Base-by-base conservation (phyloP, 192 early-diverging fungal genomes). In the Pilobolus umbonatus region DNA sequence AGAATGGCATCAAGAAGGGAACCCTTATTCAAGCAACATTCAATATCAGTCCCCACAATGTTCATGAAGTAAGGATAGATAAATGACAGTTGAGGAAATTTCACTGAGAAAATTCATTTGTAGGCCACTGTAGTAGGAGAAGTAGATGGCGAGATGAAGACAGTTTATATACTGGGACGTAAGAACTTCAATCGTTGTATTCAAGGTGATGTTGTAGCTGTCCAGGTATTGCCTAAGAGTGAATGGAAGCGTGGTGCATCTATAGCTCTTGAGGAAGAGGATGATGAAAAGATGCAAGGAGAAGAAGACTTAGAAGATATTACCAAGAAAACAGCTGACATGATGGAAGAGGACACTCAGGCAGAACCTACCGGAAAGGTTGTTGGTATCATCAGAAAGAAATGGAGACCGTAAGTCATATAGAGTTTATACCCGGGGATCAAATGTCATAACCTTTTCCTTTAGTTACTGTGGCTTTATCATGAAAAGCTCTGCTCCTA, bases 301-400 rank as follows among this genome's bases (percentile, higher is more conserved):
- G 64, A 56, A 6, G 69, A 62, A 42, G 68, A 63, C 29, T 30
- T 55, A 7, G 75, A 67, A 9, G 76, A 79, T 29, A 53, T 75
- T 28, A 77, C 82, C 26, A 75, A 79, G 39, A 79, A 82, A 43
- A 38, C 9, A 12, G 65, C 54, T 3, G 55, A 70, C 19, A 85
- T 79, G 74, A 57, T 80, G 84, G 52, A 91, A 78, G 68, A 85
- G 78, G 89, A 78, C n/a, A 48, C 32, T 14, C 55, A 74, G 31
- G 59, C 69, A 12, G 76, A 83, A 49, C 94, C 93, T n/a, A 91
- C 88, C 0, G 95, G 84, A 19, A 81, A 83, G 49, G 82, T 99
- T 3, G 93, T 99, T 10, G 93, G 92, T 12, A 86, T 99, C 42
- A 89, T 99, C 64, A 87, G 92, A 52, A 88, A 92, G 54, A 95